Evolutionary conservation across 1,284 basidiomycete genomes (phyloP).

Genomic region (Heterobasidion parviporum): DNA sequence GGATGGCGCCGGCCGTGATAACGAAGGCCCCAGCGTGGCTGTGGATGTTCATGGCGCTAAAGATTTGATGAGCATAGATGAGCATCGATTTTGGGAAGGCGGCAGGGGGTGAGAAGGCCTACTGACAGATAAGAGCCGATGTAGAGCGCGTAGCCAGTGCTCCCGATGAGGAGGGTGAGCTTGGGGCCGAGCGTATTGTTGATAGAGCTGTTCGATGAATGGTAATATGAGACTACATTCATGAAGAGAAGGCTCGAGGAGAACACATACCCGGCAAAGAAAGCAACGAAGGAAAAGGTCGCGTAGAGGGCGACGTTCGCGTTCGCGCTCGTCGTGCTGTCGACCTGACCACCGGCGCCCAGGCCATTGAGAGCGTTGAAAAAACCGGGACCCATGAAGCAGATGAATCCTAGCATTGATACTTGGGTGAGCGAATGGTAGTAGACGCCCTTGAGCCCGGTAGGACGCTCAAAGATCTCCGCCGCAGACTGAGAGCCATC

Average conservation of each 20-base stretch:
- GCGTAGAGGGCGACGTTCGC: slow-evolving; percentile 60
- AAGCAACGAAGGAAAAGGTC: slow-evolving; percentile 56
- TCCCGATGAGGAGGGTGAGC: slow-evolving; percentile 65
- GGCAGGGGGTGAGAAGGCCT: no score
- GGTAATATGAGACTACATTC: no score
- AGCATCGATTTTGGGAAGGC: neutral
- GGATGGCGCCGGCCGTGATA: slow-evolving; percentile 70
- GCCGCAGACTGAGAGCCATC: slow-evolving; percentile 10
- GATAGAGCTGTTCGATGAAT: slow-evolving; percentile 41
- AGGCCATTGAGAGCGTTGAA: slow-evolving; percentile 48
- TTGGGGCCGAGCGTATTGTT: slow-evolving; percentile 73
- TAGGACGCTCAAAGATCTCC: slow-evolving; percentile 17
- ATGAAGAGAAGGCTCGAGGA: neutral
- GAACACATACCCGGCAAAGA: slow-evolving; percentile 54
- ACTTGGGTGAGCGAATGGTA: slow-evolving; percentile 34
- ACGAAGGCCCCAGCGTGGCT: slow-evolving; percentile 53
- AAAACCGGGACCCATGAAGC: slow-evolving; percentile 56
- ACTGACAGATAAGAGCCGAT: slow-evolving; percentile 40
- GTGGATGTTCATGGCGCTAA: slow-evolving; percentile 62
- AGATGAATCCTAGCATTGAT: slow-evolving; percentile 57
- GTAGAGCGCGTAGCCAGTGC: slow-evolving; percentile 64
- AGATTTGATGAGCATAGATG: neutral
- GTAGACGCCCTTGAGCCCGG: slow-evolving; percentile 26
- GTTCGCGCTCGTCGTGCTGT: slow-evolving; percentile 52
- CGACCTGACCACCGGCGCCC: slow-evolving; percentile 64